phyloP scores from a whole-genome alignment of 352 stramenopile species.

The Globisporangium middletonii region DNA sequence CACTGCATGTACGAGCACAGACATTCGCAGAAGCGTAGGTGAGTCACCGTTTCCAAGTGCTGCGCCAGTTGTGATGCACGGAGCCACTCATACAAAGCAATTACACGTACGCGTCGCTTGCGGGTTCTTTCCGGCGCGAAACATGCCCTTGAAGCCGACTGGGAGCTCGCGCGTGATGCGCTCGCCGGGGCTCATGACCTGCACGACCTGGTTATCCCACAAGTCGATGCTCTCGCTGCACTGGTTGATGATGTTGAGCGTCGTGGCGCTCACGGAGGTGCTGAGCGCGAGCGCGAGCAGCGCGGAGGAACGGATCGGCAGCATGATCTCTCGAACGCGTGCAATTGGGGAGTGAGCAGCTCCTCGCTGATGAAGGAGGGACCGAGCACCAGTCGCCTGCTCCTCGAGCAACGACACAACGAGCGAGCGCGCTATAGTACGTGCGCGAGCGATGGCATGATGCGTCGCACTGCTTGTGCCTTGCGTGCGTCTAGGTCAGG shows the following conservation, averaged over 20 bases:
- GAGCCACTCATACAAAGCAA: not conserved
- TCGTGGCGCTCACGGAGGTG: not conserved
- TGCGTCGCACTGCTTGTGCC: no score
- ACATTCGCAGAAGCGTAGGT: no score
- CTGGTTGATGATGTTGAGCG: conserved; percentile 11
- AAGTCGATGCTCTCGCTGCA: conserved; percentile 13
- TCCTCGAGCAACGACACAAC: no score
- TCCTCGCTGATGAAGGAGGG: no score
- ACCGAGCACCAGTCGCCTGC: no score
- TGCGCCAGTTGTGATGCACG: not conserved
- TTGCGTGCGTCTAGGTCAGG: no score
- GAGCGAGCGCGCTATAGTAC: no score
- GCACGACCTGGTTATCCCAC: conserved; percentile 4
- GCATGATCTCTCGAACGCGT: no score
- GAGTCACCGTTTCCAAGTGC: no score
- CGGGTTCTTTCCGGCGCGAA: conserved; percentile 8
- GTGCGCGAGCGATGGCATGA: no score
- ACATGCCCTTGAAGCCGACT: conserved; percentile 6
- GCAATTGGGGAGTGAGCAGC: no score
- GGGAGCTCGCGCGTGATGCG: conserved; percentile 10
- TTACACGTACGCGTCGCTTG: conserved; percentile 13
- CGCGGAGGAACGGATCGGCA: no score
- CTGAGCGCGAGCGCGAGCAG: not conserved
- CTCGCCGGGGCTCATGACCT: not conserved
- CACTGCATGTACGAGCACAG: conserved; percentile 14